Base-by-base conservation (phyloP, 1,284 basidiomycete species). In the Ustilago hordei region DNA sequence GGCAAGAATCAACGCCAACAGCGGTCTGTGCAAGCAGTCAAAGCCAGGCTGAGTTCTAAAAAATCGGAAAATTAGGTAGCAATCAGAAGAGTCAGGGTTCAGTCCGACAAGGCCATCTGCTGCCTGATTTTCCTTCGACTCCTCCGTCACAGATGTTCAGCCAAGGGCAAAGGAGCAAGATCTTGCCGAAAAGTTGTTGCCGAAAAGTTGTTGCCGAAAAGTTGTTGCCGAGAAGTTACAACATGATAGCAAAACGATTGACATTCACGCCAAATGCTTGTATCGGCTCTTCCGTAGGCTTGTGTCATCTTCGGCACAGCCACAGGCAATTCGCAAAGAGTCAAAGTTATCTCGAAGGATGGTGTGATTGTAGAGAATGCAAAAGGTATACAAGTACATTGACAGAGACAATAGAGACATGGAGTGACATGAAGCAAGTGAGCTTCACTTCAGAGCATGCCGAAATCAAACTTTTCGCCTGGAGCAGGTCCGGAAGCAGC, bases 391-490 rank as follows among this genome's bases (percentile, higher is more conserved):
- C 56, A 45, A 59, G 63, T 71, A 71, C 69, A 66, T 62, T 55
- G 47, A 63, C 60, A 50, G 36, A 65, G 60, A 71, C 64, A 65
- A 31, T 38, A 38, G 52, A 63, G 52, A 60, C 23, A 43, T 45
- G 43, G 4, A 17, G 23, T 56, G 15, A 15, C n/a, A 31, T 38
- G 23, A 41, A 39, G 36, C 23, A 43, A 54, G 57, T 52, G 32
- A 41, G 15, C 13, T 41, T 2, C 5, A 4, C 7, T 58, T 39
- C 81, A 83, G 74, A 81, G 79, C 2, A 75, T 75, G 47, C 75
- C 73, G 60, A 83, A 79, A 59, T 83, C 80, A 58, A 79, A 83
- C 55, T 76, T 78, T 17, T 83, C 80, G 17, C 81, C 81, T 23
- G 81, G 81, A 17, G 72, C 74, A 36, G 81, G 80, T 12, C 78